Percentiles rank a stretch among this genome's conserved stretches.
These are phyloP conservation scores for Saturnispora sekii DNA, from an alignment of 805 yeast species.

Conservation along the genomic window DNA sequence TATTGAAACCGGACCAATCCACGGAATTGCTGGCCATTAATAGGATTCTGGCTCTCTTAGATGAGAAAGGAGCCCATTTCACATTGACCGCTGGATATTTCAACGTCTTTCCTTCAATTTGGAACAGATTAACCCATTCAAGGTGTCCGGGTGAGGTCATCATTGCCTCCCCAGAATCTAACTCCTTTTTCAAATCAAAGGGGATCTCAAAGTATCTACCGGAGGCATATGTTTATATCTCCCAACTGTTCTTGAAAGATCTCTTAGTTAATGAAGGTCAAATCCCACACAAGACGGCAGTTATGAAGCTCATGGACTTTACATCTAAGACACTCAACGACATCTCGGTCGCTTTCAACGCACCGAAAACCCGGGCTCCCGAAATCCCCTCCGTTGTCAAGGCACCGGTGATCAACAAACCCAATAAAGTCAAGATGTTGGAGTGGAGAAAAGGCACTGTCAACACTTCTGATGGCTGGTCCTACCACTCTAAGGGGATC, in stretches of 20 bases:
- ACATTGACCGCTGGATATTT: constrained; percentile 94
- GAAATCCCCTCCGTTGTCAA: too few species aligned
- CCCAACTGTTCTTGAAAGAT: constrained; percentile 54
- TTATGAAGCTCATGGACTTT: constrained; percentile 19
- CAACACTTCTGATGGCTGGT: constrained; percentile 81
- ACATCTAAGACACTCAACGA: constrained; percentile 12
- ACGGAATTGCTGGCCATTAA: constrained; percentile 74
- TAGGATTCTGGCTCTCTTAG: constrained; percentile 47
- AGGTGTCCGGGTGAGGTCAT: constrained; percentile 60
- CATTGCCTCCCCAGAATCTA: constrained; percentile 90
- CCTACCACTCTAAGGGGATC: constrained; percentile 94
- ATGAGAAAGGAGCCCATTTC: constrained; percentile 55
- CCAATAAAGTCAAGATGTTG: constrained; percentile 40
- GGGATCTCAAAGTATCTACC: constrained; percentile 82
- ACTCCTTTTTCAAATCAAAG: constrained; percentile 78
- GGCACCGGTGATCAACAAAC: constrained; percentile 2
- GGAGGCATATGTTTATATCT: constrained; percentile 71
- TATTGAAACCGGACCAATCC: constrained; percentile 56
- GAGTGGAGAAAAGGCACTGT: constrained; percentile 90
- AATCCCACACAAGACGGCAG: constrained; percentile 15
- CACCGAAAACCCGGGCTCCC: not conserved
- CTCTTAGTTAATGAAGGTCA: constrained; percentile 6
- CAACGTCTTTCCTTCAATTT: constrained; percentile 75
- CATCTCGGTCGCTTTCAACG: constrained; percentile 1
- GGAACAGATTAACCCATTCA: constrained; percentile 45